Evolutionary conservation across 169 alveolate genomes (phyloP).

Genomic region (Perkinsus olseni): DNA sequence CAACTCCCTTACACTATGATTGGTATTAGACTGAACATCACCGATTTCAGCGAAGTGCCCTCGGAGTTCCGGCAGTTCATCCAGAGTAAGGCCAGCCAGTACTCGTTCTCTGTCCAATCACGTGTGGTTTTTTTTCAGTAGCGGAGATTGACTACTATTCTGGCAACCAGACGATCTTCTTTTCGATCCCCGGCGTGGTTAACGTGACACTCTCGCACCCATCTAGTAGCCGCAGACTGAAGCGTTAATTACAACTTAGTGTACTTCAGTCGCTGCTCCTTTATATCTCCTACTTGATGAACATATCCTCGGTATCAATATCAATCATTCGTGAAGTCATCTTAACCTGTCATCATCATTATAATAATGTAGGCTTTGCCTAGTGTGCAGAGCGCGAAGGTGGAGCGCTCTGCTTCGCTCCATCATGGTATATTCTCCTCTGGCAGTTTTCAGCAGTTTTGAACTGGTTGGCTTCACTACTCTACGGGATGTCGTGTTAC

Average conservation of each 20-base stretch:
- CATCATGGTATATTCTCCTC: no score
- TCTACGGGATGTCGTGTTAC: no score
- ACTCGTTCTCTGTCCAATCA: neutral
- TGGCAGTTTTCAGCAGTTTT: no score
- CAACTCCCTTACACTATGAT: neutral
- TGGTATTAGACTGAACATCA: neutral
- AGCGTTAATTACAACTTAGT: neutral
- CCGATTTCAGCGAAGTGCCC: neutral
- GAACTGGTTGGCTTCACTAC: no score
- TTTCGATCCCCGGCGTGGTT: neutral
- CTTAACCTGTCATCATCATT: no score
- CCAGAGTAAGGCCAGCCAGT: neutral
- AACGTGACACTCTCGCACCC: neutral
- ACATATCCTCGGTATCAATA: no score
- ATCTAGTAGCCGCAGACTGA: neutral
- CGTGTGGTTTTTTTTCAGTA: neutral
- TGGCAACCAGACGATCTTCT: neutral
- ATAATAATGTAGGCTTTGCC: no score
- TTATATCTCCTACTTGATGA: no score
- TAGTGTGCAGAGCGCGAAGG: no score
- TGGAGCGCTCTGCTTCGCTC: no score
- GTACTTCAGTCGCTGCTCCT: neutral
- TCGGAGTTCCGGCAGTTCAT: neutral
- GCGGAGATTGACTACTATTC: neutral
- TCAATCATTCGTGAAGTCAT: no score